phyloP scores from a whole-genome alignment of 2,329 filamentous ascomycete genomes.

The Coniochaeta sp. region DNA sequence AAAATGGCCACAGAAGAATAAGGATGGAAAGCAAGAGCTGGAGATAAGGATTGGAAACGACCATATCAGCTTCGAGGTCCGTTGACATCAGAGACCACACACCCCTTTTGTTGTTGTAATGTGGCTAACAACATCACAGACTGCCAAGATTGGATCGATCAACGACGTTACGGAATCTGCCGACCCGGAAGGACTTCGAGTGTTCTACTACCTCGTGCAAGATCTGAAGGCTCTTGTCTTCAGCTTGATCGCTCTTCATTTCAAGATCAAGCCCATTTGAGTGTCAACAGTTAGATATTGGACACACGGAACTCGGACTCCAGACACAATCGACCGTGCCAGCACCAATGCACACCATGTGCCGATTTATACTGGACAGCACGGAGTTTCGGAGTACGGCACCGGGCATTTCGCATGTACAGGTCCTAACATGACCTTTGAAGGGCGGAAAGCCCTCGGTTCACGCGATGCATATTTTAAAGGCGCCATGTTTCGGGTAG shows the following conservation, averaged over 20 bases:
- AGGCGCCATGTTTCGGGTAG: neutral
- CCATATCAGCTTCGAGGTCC: slow-evolving; percentile 94
- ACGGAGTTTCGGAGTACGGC: slow-evolving; percentile 1
- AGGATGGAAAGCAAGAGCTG: slow-evolving; percentile 92
- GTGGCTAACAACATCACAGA: slow-evolving; percentile 44
- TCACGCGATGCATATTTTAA: neutral
- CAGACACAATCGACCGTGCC: neutral
- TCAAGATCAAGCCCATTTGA: slow-evolving; percentile 84
- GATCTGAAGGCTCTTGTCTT: slow-evolving; percentile 96
- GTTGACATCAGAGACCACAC: slow-evolving; percentile 10
- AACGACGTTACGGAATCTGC: slow-evolving; percentile 95
- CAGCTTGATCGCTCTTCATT: slow-evolving; percentile 91
- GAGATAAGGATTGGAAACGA: slow-evolving; percentile 92
- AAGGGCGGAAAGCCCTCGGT: neutral
- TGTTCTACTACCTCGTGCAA: slow-evolving; percentile 98
- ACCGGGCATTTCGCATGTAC: neutral
- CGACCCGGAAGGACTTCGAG: slow-evolving; percentile 89
- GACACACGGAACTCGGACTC: neutral
- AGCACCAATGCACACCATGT: neutral
- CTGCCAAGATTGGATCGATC: slow-evolving; percentile 93
- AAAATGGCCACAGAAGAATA: slow-evolving; percentile 99
- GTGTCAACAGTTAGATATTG: slow-evolving; percentile 5
- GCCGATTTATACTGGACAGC: neutral
- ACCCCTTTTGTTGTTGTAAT: neutral
- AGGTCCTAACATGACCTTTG: neutral